Conservation (phyloP, 345 rosid genomes). For the Gossypioides kirkii region DNA sequence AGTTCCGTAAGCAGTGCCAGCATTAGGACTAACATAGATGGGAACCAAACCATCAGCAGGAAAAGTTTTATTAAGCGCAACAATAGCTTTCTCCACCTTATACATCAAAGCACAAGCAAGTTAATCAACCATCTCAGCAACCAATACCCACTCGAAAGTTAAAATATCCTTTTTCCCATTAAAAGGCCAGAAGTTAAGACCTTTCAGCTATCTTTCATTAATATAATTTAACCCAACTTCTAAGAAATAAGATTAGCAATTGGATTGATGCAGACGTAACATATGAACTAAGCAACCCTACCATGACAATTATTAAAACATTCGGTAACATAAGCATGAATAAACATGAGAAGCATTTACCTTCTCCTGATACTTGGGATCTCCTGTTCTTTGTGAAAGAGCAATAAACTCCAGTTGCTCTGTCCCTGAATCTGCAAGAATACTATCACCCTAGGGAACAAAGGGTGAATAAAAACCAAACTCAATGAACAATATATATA, state of each 20-base stretch:
- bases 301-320: neutral
- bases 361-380: constrained; percentile 89
- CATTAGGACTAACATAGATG: constrained; percentile 69
- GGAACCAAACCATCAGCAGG: constrained; percentile 95
- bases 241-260: neutral
- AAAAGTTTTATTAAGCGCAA: constrained; percentile 63
- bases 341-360: constrained; percentile 26
- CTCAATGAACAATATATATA: neutral
- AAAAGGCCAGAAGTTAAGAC: neutral
- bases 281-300: neutral
- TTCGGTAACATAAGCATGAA: neutral
- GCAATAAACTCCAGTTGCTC: constrained; percentile 97
- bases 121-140: neutral
- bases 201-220: neutral
- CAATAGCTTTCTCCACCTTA: constrained; percentile 85
- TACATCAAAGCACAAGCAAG: neutral
- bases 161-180: neutral
- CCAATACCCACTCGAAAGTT: neutral
- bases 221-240: neutral
- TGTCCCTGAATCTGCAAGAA: constrained; percentile 97
- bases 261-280: neutral
- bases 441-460: constrained; percentile 65
- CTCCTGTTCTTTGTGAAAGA: constrained; percentile 95
- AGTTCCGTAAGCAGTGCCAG: constrained; percentile 52
- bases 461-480: neutral